phyloP scores from a whole-genome alignment of 2,329 filamentous ascomycete species.

The Lachnellula subtilissima region DNA sequence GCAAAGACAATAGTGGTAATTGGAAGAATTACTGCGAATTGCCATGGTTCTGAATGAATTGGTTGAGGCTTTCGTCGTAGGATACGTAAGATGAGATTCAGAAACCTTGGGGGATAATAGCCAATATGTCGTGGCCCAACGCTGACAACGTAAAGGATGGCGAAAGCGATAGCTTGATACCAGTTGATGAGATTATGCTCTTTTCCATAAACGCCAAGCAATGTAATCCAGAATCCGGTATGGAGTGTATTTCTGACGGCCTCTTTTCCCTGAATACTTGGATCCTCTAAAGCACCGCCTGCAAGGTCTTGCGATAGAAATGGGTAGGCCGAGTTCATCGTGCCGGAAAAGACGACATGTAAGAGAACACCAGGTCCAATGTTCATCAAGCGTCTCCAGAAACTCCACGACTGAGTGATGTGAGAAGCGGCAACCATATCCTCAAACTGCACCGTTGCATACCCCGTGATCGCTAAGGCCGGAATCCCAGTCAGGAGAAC shows the following conservation, averaged over 20 bases:
- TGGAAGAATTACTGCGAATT: conserved; percentile 17
- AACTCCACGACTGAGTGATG: conserved; percentile 18
- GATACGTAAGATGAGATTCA: conserved; percentile 18
- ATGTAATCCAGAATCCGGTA: conserved; percentile 18
- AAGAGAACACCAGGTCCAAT: conserved; percentile 20
- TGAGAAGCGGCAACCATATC: conserved; percentile 17
- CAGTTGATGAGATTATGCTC: conserved; percentile 24
- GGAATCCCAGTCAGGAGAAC: conserved; percentile 24
- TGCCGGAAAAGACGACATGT: conserved; percentile 21
- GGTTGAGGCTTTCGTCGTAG: conserved; percentile 16
- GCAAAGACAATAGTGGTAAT: conserved; percentile 20
- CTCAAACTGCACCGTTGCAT: conserved; percentile 21
- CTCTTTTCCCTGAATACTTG: conserved; percentile 10
- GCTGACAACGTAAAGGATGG: conserved; percentile 22
- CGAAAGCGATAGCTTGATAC: conserved; percentile 22
- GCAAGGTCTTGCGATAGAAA: conserved; percentile 19
- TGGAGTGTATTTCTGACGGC: conserved; percentile 23
- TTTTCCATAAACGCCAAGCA: conserved; percentile 18
- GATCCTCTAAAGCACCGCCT: conserved; percentile 23
- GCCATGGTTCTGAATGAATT: conserved; percentile 20
- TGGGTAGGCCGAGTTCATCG: conserved; percentile 23
- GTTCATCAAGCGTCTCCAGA: conserved; percentile 12
- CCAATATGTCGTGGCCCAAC: conserved; percentile 27
- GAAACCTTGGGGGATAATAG: conserved; percentile 21
- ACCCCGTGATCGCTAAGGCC: conserved; percentile 19